phyloP scores from a whole-genome alignment of 2,329 filamentous ascomycete species.

The Ophiosphaerella herpotricha region DNA sequence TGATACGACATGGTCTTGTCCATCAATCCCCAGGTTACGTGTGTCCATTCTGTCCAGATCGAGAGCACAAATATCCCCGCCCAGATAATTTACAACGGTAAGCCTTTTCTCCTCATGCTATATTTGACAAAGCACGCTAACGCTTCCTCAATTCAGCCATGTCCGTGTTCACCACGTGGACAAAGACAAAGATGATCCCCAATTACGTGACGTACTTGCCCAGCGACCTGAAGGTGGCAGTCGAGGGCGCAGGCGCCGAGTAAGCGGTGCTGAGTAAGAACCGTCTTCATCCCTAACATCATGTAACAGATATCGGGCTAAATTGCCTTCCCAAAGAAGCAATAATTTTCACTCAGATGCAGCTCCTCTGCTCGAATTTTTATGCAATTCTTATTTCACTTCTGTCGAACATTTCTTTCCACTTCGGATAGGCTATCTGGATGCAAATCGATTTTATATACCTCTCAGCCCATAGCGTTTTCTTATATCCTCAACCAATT shows the following conservation, averaged over 20 bases:
- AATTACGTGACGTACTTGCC: conserved; percentile 79
- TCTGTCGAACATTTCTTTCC: too few species aligned
- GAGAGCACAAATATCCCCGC: conserved; percentile 91
- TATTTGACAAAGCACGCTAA: neutral
- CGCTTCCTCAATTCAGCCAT: conserved; percentile 62
- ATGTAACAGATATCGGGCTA: neutral
- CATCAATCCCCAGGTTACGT: conserved; percentile 94
- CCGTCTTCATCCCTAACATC: neutral
- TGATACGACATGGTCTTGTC: conserved; percentile 81
- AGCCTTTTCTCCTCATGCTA: conserved; percentile 25
- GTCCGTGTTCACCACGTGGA: conserved; percentile 91
- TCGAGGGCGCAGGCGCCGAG: conserved; percentile 76
- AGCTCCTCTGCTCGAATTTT: too few species aligned
- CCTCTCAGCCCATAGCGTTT: too few species aligned
- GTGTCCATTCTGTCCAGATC: conserved; percentile 92
- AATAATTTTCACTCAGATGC: too few species aligned
- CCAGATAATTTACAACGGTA: conserved; percentile 96
- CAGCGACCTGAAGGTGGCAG: conserved; percentile 84
- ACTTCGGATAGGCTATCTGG: too few species aligned
- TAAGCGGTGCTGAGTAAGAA: conserved; percentile 27
- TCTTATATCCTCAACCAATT: too few species aligned
- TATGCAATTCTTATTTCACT: too few species aligned
- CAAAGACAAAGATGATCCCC: conserved; percentile 83
- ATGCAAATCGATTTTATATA: too few species aligned
- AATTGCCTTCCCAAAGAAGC: neutral